A percentile compares a stretch with the other conserved stretches of the same genome.
phyloP scores from a whole-genome alignment of 495 filamentous ascomycete species.

The Friedmanniomyces simplex region DNA sequence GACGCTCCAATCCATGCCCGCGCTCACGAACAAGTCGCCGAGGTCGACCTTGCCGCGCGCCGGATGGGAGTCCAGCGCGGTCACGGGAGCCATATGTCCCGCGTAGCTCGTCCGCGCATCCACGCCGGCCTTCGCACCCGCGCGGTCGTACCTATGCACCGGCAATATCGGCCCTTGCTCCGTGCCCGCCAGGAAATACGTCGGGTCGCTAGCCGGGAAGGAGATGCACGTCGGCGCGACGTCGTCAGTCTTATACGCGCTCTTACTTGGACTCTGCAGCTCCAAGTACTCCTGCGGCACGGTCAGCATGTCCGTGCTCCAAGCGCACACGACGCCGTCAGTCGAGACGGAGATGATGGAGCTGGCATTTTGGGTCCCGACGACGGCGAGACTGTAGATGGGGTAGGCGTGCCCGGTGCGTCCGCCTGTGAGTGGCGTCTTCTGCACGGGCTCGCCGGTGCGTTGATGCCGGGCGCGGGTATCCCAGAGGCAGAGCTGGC shows the following conservation, averaged over 20 bases:
- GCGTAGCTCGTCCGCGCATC: conserved; percentile 75
- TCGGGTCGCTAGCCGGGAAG: conserved; percentile 90
- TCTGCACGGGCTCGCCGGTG: conserved; percentile 71
- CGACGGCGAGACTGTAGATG: conserved; percentile 87
- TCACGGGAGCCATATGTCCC: conserved; percentile 86
- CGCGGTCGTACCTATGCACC: conserved; percentile 92
- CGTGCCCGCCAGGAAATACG: conserved; percentile 92
- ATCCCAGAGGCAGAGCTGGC: conserved; percentile 98
- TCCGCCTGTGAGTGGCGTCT: conserved; percentile 83
- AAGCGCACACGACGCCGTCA: conserved; percentile 91
- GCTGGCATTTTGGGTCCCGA: conserved; percentile 96
- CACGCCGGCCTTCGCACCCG: conserved; percentile 90
- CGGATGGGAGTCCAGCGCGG: conserved; percentile 92
- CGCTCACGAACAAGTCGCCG: conserved; percentile 82
- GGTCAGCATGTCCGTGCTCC: conserved; percentile 94
- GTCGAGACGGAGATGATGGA: conserved; percentile 95
- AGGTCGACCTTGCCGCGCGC: conserved; percentile 83
- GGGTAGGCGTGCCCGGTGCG: conserved; percentile 78
- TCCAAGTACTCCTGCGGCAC: conserved; percentile 89
- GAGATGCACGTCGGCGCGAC: conserved; percentile 93
- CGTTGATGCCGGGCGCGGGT: conserved; percentile 58
- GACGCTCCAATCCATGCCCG: conserved; percentile 88
- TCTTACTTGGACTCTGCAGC: conserved; percentile 70
- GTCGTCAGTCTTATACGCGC: conserved; percentile 72
- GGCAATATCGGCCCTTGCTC: conserved; percentile 94